Evolutionary conservation across 495 filamentous ascomycete species (phyloP), one percentile per base, ranked within the genome.

Genomic region (Hyaloscypha bicolor): DNA sequence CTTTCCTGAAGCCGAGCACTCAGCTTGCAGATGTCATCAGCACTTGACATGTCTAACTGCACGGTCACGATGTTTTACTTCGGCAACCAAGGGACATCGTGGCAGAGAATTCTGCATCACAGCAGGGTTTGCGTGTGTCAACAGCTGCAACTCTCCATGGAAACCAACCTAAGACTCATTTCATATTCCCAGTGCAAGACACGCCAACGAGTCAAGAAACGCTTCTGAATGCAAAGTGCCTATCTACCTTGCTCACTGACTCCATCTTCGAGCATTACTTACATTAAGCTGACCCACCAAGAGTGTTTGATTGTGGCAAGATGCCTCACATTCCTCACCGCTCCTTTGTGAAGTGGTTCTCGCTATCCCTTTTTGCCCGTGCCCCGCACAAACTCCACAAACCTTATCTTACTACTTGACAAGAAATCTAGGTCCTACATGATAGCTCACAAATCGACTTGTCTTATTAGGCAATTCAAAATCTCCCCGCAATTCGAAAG

Each of bases 11-110:
- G 5, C 68, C 71, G n/a, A 63, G 63, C 6, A 63, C 60, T 19
- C 61, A 68, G n/a, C 37, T 69, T 22, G 33, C 14, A 4, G 62
- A 71, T 63, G 62, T 73, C 4, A 48, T 71, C 51, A 52, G 39
- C 21, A 31, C 22, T 29, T 52, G n/a, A 35, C 33, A 33, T 9
- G 14, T 37, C n/a, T 25, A 25, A 25, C 42, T 0, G 16, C 1
- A 3, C 9, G 4, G 11, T 16, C 11, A n/a, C 11, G 42, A 19
- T 48, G 16, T 16, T 48, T 48, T 6, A 48, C 4, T 48, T 48
- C 16, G 9, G 42, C 11, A 48, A 48, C 16, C 42, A 19, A 19
- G 42, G 16, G 16, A 11, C 6, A 48, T 48, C 42, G 11, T 19
- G 42, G 16, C 16, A 37, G 42, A 48, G 16, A 19, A 48, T 19